Base-by-base conservation (phyloP, 2,329 filamentous ascomycete genomes). In the Rhynchosporium graminicola region DNA sequence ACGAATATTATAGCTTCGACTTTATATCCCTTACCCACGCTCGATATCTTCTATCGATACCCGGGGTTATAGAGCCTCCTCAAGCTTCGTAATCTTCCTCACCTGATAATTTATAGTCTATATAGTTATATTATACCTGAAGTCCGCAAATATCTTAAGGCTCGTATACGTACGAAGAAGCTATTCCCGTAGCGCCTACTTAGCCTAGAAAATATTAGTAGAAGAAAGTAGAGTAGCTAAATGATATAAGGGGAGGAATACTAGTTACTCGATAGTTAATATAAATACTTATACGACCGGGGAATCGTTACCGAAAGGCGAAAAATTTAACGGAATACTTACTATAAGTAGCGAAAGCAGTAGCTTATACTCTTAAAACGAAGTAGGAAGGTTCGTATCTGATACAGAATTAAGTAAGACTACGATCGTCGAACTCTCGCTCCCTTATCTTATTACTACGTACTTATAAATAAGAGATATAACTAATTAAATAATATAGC, bases 261-360 rank as follows among this genome's bases (percentile, higher is more conserved):
- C 62, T 13, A 68, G 50, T 63, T 59, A 57, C 60, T 66, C 42
- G 60, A 67, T 45, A 13, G 52, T 63, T 48, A 64, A 48, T 67
- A 68, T 56, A 65, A 65, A 59, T 67, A 66, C 60, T 63, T 66
- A 60, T 64, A 68, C 60, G 46, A 66, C 48, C 66, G 64, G 61
- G 58, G 62, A 47, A 68, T 60, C 45, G 62, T 64, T 58, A 52
- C 61, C 38, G 64, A 43, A 50, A 66, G 64, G 57, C 47, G 64
- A n/a, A 55, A 36, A 61, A 61, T 13, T 43, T 60, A 61, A 57
- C 63, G 58, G 57, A 48, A 57, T 61, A 56, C 59, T 20, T 64
- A 64, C 50, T 31, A 50, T 26, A 50, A 50, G 47, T 26, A 13
- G 47, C 47, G 47, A 50, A 1, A 4, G 2, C 47, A 26, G 47